Conservation (phyloP, 2,329 filamentous ascomycete species). For the Teratosphaeriaceae sp. region DNA sequence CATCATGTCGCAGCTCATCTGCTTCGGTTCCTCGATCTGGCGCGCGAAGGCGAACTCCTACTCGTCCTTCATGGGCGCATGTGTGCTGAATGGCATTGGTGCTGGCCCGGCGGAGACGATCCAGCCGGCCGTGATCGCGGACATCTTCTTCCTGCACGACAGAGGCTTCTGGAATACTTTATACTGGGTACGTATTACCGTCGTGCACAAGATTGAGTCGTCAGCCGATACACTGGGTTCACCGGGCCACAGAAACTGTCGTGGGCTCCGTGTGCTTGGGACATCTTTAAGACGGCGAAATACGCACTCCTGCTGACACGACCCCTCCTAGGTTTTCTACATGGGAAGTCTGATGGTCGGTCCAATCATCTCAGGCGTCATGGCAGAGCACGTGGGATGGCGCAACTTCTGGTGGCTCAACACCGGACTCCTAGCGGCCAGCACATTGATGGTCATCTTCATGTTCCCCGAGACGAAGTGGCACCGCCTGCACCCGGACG, state of each 20-base stretch:
- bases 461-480: conserved; percentile 60
- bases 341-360: conserved; percentile 57
- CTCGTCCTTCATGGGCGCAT: conserved; percentile 54
- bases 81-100: conserved; percentile 57
- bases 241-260: neutral
- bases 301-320: too few relatives aligned
- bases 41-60: conserved; percentile 53
- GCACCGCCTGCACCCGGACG: conserved; percentile 39
- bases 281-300: too few relatives aligned
- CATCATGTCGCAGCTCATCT: conserved; percentile 47
- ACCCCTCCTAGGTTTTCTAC: conserved; percentile 37
- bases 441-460: conserved; percentile 48
- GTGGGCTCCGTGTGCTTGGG: too few relatives aligned
- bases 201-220: too few relatives aligned
- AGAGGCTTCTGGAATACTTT: conserved; percentile 56
- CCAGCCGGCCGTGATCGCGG: conserved; percentile 57
- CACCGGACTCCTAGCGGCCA: conserved; percentile 46
- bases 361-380: conserved; percentile 51
- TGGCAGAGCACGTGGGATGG: conserved; percentile 54
- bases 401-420: conserved; percentile 62
- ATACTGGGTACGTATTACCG: conserved; percentile 50
- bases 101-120: conserved; percentile 57
- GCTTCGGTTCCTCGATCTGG: conserved; percentile 50
- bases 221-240: too few relatives aligned
- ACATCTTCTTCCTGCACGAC: conserved; percentile 56